Base-by-base conservation (phyloP, 2,329 filamentous ascomycete genomes). In the Colletotrichum musicola region DNA sequence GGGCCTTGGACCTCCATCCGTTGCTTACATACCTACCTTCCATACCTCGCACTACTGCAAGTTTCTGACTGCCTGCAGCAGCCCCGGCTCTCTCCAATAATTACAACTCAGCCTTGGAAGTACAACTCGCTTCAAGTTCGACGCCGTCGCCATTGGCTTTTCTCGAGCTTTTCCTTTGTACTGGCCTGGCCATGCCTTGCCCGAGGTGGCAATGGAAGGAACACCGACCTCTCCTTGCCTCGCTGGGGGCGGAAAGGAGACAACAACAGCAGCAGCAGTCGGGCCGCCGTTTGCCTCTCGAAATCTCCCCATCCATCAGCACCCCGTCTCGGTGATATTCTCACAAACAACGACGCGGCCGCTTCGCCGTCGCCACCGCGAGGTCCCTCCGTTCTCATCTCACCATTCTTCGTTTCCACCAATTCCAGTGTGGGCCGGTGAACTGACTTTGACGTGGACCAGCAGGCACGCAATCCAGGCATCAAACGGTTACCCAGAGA, bases 181-280 rank as follows among this genome's bases (percentile, higher is more conserved):
- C 46, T 22, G 14, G 10, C 14, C 14, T 4, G 53, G 22, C 47
- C 38, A 53, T n/a, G 25, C 27, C 20, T 27, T 6, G 44, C 13
- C 44, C 30, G 30, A 35, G 7, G 30, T 9, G 2, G 30, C 30
- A 35, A 46, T 46, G 44, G 16, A 7, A 46, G 20, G 7, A 20
- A 22, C 18, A 18, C 16, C 22, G 10, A 6, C 5, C 12, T 47
- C 38, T 30, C 35, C 40, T 62, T 62, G 38, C 46, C 59, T 54
- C 59, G 13, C 49, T 62, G 35, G 59, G 59, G 59, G 49, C 59
- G 27, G 27, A 62, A 62, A 62, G 12, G 59, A 62, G 59, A 62
- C 59, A 62, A 62, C 59, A 59, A 49, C n/a, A 22, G 20, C 35
- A 14, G 14, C 5, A 10, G 16, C 35, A 18, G 20, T 4, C 2